These are phyloP conservation scores for Pleomassaria siparia DNA, from an alignment of 2,329 filamentous ascomycete genomes.

Conservation along the genomic window DNA sequence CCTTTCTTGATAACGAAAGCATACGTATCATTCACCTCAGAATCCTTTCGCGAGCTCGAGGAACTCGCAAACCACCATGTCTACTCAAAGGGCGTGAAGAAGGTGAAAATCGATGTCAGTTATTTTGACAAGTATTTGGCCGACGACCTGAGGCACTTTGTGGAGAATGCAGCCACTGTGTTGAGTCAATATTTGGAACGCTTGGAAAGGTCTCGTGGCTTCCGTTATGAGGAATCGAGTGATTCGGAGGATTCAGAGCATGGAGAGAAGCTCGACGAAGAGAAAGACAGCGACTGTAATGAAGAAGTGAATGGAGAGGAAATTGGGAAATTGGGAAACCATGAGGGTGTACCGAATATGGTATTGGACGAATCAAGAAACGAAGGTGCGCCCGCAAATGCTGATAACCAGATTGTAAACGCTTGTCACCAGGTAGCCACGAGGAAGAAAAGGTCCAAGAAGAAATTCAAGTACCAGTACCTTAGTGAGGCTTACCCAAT, in stretches of 20 bases:
- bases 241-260: no score
- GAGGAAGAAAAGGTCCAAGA: background rate
- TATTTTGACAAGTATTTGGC: constrained; percentile 4
- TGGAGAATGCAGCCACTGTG: background rate
- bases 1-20: constrained; percentile 1
- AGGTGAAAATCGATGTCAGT: constrained; percentile 1
- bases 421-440: no score
- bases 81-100: constrained; percentile 4
- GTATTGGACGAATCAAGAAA: background rate
- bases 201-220: background rate
- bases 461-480: background rate
- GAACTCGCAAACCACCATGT: background rate
- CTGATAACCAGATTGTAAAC: no score
- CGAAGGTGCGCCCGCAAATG: no score
- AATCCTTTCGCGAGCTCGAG: constrained; percentile 5
- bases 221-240: background rate
- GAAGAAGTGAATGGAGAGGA: background rate
- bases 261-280: no score
- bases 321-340: background rate
- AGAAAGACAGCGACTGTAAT: background rate
- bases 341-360: background rate
- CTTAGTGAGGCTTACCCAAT: background rate
- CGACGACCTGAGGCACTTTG: background rate
- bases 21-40: background rate
- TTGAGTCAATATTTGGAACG: background rate